Percentiles rank a stretch among this genome's conserved stretches.
phyloP scores from a whole-genome alignment of 148 eudicot genomes.

The Cornus suecica region DNA sequence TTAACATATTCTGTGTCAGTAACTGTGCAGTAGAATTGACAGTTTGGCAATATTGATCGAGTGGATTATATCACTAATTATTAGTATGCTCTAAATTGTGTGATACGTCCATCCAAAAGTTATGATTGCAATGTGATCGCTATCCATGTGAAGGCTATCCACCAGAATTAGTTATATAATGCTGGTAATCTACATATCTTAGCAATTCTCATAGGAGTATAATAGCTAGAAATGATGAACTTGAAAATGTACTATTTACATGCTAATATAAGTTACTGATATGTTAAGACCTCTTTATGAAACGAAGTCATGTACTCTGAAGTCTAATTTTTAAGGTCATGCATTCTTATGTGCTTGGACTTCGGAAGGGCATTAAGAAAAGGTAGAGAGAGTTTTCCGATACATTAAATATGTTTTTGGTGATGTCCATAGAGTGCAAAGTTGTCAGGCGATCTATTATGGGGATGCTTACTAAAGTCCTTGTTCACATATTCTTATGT shows the following conservation, averaged over 20 bases:
- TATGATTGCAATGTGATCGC: neutral
- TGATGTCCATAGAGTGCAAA: no score
- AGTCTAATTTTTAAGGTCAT: no score
- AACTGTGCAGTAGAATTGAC: neutral
- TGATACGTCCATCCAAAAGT: neutral
- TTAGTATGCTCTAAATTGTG: neutral
- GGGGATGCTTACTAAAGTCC: no score
- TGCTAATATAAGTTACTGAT: neutral
- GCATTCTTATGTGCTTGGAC: no score
- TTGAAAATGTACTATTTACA: neutral
- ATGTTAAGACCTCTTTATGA: neutral
- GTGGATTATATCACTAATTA: neutral
- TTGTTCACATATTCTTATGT: no score
- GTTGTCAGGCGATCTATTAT: no score
- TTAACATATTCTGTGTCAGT: neutral
- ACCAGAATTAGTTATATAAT: neutral
- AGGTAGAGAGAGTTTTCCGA: no score
- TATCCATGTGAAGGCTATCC: neutral
- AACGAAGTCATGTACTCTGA: no score
- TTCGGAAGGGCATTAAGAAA: no score
- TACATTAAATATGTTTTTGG: no score
- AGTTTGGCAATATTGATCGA: neutral
- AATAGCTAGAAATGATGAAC: neutral
- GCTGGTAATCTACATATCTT: neutral
- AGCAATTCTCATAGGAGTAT: neutral